phyloP scores from a whole-genome alignment of 305 asterid species.

The Fraxinus platypoda region DNA sequence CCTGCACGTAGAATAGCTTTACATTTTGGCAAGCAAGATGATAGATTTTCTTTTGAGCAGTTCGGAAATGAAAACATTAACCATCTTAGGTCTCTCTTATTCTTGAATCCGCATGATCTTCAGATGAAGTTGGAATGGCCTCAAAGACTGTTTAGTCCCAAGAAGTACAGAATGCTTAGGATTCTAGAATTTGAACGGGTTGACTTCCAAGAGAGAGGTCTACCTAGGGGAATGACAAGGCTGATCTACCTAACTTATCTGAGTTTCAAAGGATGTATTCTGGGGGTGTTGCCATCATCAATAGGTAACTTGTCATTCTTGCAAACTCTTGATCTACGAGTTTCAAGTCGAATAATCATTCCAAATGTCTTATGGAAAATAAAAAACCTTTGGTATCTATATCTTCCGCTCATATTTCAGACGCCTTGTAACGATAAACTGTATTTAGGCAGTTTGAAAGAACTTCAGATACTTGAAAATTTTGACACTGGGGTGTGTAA shows the following conservation, averaged over 20 bases:
- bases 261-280: too few species aligned
- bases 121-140: too few species aligned
- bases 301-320: too few species aligned
- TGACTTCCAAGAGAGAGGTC: too few species aligned
- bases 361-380: constrained; percentile 19
- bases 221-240: too few species aligned
- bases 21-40: neutral
- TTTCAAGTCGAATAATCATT: neutral
- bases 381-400: constrained; percentile 20
- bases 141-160: too few species aligned
- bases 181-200: too few species aligned
- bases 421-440: neutral
- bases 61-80: neutral
- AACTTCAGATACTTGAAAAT: constrained; percentile 7
- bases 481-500: constrained; percentile 5
- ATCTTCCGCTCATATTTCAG: constrained; percentile 20
- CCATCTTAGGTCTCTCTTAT: too few species aligned
- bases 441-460: neutral
- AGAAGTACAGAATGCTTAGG: too few species aligned
- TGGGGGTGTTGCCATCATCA: too few species aligned
- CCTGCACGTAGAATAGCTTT: neutral
- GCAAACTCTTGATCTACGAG: neutral
- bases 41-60: neutral
- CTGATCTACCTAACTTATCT: too few species aligned
- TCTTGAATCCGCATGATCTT: too few species aligned